Evolutionary conservation across 73 alveolate genomes (phyloP).

Genomic region (Tetrahymena borealis): DNA sequence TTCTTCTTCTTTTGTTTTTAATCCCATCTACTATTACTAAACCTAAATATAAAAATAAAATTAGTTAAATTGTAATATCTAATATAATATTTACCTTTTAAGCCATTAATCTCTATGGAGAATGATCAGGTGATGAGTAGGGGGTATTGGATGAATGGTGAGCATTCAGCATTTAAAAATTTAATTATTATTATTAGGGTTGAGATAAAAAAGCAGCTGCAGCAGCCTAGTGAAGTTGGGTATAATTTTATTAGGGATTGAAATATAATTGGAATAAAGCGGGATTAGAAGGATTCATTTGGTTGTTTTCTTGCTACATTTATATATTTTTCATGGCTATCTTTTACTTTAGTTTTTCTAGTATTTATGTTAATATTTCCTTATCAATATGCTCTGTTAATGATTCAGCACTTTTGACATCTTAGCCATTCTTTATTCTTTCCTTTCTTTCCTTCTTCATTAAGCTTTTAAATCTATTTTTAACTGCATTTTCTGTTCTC

Average conservation of each 20-base stretch:
- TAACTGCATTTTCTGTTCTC: constrained; percentile 37
- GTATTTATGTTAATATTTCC: neutral
- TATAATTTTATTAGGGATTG: neutral
- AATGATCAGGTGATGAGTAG: neutral
- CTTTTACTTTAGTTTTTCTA: neutral
- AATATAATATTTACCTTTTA: neutral
- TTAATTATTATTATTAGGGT: neutral
- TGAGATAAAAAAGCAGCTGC: neutral
- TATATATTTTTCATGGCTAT: neutral
- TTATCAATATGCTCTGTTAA: neutral
- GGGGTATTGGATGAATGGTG: neutral
- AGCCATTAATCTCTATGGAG: neutral
- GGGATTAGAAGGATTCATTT: neutral
- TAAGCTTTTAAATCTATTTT: constrained; percentile 31
- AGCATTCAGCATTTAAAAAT: neutral
- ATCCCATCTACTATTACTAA: neutral
- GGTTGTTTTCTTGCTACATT: neutral
- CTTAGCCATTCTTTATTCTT: neutral
- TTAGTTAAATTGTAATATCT: neutral
- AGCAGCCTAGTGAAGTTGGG: neutral
- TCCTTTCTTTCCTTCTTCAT: constrained; percentile 29
- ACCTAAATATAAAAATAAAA: neutral
- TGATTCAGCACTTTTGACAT: neutral
- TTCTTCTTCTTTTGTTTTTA: neutral
- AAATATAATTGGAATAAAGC: neutral